Conservation (phyloP, 2,329 filamentous ascomycete species). For the Xylariaceae sp. region DNA sequence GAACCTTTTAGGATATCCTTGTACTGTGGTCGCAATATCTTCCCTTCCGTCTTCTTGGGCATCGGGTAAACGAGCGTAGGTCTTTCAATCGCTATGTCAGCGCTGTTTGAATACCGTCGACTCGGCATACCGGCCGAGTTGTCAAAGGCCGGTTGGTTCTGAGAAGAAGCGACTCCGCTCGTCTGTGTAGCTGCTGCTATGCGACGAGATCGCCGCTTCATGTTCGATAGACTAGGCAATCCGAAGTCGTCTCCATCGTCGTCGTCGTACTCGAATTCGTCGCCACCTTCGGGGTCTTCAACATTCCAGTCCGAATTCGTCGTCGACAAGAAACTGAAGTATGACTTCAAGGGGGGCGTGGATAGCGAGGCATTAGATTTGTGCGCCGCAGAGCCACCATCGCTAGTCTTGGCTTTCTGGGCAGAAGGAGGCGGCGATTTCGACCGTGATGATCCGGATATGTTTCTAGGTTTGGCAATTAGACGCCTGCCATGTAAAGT, state of each 20-base stretch:
- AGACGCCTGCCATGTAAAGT: conserved; percentile 1
- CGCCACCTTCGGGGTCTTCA: conserved; percentile 58
- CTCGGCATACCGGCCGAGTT: conserved; percentile 36
- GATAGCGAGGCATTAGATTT: conserved; percentile 47
- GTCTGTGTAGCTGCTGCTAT: conserved; percentile 45
- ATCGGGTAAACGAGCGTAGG: conserved; percentile 78
- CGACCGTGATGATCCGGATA: conserved; percentile 60
- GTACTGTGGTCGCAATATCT: conserved; percentile 94
- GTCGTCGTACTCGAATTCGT: conserved; percentile 75
- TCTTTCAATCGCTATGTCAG: conserved; percentile 89
- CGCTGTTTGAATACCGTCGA: conserved; percentile 74
- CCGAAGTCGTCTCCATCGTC: conserved; percentile 95
- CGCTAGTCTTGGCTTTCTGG: conserved; percentile 48
- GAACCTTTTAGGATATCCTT: conserved; percentile 82
- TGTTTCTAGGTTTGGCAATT: conserved; percentile 42
- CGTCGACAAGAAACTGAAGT: conserved; percentile 74
- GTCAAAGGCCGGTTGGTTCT: conserved; percentile 34
- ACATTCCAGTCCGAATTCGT: conserved; percentile 78
- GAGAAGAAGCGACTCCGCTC: conserved; percentile 26
- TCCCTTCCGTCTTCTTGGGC: conserved; percentile 84
- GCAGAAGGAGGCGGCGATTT: conserved; percentile 67
- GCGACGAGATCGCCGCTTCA: conserved; percentile 65
- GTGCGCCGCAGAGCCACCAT: conserved; percentile 52
- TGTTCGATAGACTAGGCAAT: conserved; percentile 83
- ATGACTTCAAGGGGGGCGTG: conserved; percentile 66